These are phyloP conservation scores for Aspergillus intermedius DNA, from an alignment of 2,329 filamentous ascomycete species.

Conservation along the genomic window DNA sequence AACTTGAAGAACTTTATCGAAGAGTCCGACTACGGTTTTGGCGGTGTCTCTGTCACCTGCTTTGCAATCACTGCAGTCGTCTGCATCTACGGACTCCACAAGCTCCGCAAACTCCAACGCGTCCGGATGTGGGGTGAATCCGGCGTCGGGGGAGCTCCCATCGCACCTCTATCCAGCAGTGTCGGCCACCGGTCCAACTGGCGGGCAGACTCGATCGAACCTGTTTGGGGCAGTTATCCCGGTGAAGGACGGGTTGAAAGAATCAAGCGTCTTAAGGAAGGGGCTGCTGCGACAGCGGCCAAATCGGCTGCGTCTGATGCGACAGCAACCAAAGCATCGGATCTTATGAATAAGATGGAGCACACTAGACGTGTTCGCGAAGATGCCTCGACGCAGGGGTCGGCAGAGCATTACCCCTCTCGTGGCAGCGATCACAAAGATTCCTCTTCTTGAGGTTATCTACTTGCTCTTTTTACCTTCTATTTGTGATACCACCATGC, in stretches of 20 bases:
- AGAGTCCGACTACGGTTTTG: slow-evolving; percentile 82
- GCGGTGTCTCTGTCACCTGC: slow-evolving; percentile 64
- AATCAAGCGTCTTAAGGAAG: slow-evolving; percentile 30
- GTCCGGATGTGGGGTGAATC: slow-evolving; percentile 75
- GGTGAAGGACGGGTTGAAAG: slow-evolving; percentile 34
- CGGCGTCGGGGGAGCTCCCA: slow-evolving; percentile 30
- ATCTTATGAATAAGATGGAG: neutral
- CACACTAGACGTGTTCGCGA: neutral
- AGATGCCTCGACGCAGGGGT: too few species aligned
- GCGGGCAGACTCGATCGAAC: slow-evolving; percentile 40
- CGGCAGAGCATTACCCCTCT: too few species aligned
- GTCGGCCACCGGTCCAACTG: slow-evolving; percentile 31
- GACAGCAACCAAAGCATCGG: slow-evolving; percentile 6
- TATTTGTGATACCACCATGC: too few species aligned
- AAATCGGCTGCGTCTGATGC: slow-evolving; percentile 13
- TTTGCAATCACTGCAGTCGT: slow-evolving; percentile 68
- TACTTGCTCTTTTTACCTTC: too few species aligned
- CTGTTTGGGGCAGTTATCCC: slow-evolving; percentile 32
- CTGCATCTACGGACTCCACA: slow-evolving; percentile 74
- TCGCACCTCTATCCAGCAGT: slow-evolving; percentile 19
- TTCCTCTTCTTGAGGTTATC: too few species aligned
- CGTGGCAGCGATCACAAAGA: too few species aligned
- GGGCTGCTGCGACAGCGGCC: slow-evolving; percentile 19
- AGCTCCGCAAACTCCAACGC: slow-evolving; percentile 77
- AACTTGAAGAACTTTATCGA: slow-evolving; percentile 98